A percentile compares a stretch with the other conserved stretches of the same genome.
phyloP scores from a whole-genome alignment of 148 eudicot genomes.

The Chenopodium formosanum region DNA sequence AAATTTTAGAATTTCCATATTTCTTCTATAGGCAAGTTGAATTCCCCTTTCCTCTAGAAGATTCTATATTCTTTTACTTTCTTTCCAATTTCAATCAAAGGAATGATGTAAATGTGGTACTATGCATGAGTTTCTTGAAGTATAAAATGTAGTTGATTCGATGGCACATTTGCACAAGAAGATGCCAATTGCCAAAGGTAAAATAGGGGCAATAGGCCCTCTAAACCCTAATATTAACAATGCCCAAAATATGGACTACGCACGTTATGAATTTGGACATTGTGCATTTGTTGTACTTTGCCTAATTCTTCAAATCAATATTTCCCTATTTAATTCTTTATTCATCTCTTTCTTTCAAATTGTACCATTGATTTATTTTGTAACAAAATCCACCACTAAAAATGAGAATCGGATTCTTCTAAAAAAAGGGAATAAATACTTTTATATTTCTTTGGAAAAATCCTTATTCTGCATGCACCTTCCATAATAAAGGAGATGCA shows the following conservation, averaged over 20 bases:
- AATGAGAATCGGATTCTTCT: conserved; percentile 26
- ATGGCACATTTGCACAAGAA: not conserved
- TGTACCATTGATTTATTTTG: not conserved
- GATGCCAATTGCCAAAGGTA: not conserved
- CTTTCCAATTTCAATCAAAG: conserved; percentile 4
- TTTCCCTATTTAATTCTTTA: not conserved
- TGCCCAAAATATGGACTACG: conserved; percentile 11
- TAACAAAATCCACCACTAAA: conserved; percentile 19
- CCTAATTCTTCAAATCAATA: conserved; percentile 13
- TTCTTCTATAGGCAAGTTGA: conserved; percentile 11
- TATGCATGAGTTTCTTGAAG: not conserved
- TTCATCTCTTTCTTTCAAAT: not conserved
- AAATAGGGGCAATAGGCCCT: not conserved
- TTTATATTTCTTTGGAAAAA: not conserved
- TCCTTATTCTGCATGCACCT: conserved; percentile 22
- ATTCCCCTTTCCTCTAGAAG: not conserved
- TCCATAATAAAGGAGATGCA: conserved; percentile 19
- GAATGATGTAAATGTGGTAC: conserved; percentile 10
- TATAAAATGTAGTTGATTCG: not conserved
- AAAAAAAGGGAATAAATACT: not conserved
- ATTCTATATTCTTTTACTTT: conserved; percentile 6
- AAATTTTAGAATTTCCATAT: not conserved
- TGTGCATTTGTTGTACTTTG: not conserved
- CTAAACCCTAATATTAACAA: not conserved
- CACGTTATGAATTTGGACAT: not conserved